Base-by-base conservation (phyloP, 2,329 filamentous ascomycete genomes). In the Plectosphaerella sp. region DNA sequence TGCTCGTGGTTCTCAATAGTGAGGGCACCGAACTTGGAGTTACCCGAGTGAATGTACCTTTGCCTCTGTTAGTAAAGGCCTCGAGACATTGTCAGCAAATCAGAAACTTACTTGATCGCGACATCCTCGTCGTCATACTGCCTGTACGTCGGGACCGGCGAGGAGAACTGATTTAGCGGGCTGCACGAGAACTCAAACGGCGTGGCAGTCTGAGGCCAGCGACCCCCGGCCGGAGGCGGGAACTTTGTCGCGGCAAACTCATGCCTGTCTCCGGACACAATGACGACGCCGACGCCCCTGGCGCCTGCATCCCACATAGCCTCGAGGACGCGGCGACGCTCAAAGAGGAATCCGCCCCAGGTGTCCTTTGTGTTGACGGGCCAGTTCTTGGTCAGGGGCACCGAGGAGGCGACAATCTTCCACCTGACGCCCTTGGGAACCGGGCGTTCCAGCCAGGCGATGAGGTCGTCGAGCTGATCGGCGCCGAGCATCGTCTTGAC, bases 331-430 rank as follows among this genome's bases (percentile, higher is more conserved):
- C 76, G 77, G 50, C 79, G 82, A 15, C 94, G 86, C 73, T 99
- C 94, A 47, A 78, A 73, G 2, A 97, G 77, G 68, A 96, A 97
- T 0, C 93, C 93, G 46, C 90, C 91, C 94, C 94, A 99, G 0
- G 94, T 97, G 65, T 99, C 94, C 55, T 86, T 78, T 2, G 84
- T 84, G 58, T 94, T 93, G 58, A 96, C 83, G 22, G 84, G 87
- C 93, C 94, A 99, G 69, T 99, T 99, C 73, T 96, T 96, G 7
- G 94, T 97, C 66, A 99, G 96, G 0, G 94, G 94, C 5, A 97
- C 88, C 16, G 89, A 92, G 39, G 89, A 92, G 16, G 92, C 86
- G 48, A 99, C 76, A 61, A 99, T 85, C 73, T 97, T 97, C 93
- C 94, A 99, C 62, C 87, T 86, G 0, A 97, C 86, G 1, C 91